Conservation (phyloP, 2,329 filamentous ascomycete genomes). For the Ceratocystis smalleyi region DNA sequence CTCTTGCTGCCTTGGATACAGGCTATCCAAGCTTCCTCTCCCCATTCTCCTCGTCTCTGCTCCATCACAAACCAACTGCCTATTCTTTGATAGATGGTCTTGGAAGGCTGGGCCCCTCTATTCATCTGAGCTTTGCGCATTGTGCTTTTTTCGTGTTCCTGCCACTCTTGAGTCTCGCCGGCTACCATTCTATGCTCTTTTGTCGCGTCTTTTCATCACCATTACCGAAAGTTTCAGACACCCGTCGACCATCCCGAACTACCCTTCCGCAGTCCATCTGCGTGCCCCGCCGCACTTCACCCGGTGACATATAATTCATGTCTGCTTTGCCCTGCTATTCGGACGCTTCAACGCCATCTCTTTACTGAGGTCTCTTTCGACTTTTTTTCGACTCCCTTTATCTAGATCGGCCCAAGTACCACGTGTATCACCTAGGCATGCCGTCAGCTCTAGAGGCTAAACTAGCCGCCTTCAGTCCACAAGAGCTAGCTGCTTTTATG, state of each 20-base stretch:
- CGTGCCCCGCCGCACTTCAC: background rate
- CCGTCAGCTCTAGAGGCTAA: conserved; percentile 1
- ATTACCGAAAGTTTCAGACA: background rate
- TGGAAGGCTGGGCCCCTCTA: background rate
- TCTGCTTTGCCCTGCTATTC: background rate
- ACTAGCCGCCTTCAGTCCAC: background rate
- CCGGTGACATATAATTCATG: background rate
- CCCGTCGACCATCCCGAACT: background rate
- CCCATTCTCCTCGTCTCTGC: background rate
- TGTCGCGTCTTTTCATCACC: background rate
- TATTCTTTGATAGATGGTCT: background rate
- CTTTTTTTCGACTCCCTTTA: background rate
- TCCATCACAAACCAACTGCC: background rate
- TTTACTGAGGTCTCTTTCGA: background rate
- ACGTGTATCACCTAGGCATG: background rate
- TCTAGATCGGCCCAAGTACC: background rate
- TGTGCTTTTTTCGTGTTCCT: background rate
- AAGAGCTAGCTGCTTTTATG: conserved; percentile 20
- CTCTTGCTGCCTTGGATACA: background rate
- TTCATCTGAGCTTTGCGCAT: background rate
- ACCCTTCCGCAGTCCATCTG: background rate
- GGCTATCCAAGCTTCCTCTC: background rate
- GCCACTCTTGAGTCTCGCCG: background rate
- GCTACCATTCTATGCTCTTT: background rate
- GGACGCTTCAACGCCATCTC: background rate